Conservation (phyloP, 768 basidiomycete species). For the Termitomyces sp. region DNA sequence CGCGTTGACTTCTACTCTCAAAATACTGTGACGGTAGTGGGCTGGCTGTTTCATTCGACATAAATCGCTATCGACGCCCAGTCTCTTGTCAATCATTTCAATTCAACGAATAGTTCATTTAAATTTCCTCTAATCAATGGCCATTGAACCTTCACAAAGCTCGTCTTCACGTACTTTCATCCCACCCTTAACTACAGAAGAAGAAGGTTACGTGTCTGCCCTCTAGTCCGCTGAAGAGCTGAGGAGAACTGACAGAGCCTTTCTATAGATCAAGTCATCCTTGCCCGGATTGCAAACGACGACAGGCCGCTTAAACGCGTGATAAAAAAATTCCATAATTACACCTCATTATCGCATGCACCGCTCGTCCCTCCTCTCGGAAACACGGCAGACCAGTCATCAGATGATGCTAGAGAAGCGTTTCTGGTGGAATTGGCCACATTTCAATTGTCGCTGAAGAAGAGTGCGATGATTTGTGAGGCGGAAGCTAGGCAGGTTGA, state of each 20-base stretch:
- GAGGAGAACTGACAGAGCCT: conserved; percentile 22
- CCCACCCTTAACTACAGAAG: conserved; percentile 48
- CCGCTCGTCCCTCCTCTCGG: conserved; percentile 31
- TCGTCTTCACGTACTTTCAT: conserved; percentile 25
- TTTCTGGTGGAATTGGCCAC: conserved; percentile 74
- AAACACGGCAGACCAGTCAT: conserved; percentile 20
- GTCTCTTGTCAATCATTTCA: not conserved
- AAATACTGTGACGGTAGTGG: not conserved
- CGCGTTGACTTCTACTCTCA: not conserved
- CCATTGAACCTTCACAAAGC: conserved; percentile 11
- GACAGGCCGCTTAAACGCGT: conserved; percentile 74
- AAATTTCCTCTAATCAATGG: conserved; percentile 1
- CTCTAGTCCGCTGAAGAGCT: conserved; percentile 5
- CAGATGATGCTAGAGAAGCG: conserved; percentile 72
- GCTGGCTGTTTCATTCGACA: not conserved
- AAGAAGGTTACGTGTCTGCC: conserved; percentile 44
- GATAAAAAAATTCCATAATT: conserved; percentile 77
- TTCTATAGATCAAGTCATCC: conserved; percentile 66
- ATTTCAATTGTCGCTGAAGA: conserved; percentile 70
- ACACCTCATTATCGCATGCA: conserved; percentile 51
- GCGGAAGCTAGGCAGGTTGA: conserved; percentile 83
- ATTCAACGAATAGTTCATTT: not conserved
- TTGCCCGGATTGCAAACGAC: conserved; percentile 77
- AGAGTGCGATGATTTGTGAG: conserved; percentile 78
- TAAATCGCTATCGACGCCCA: not conserved